Conservation (phyloP, 2,329 filamentous ascomycete genomes). For the Monosporascus sp. region DNA sequence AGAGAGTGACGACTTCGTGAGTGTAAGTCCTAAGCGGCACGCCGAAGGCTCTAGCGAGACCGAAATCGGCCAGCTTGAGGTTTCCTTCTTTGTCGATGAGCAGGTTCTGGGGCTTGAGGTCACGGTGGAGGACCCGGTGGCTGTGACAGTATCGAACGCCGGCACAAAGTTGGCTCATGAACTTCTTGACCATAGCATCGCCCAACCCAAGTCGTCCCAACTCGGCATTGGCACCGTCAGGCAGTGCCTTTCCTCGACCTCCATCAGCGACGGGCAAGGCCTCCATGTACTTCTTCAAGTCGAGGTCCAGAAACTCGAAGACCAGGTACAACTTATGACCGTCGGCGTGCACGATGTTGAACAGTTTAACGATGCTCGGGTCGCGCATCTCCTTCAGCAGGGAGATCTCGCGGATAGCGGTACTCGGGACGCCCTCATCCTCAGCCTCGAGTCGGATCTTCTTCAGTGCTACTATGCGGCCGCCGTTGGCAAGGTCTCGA, state of each 20-base stretch:
- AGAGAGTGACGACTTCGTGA: conserved; percentile 90
- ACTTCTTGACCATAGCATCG: conserved; percentile 81
- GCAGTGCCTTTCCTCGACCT: conserved; percentile 77
- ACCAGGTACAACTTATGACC: conserved; percentile 93
- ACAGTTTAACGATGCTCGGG: conserved; percentile 78
- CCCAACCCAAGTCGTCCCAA: conserved; percentile 67
- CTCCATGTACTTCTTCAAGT: conserved; percentile 97
- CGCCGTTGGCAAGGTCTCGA: conserved; percentile 72
- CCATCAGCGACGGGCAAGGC: conserved; percentile 78
- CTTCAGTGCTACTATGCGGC: conserved; percentile 87
- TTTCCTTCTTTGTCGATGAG: conserved; percentile 83
- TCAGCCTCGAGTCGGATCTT: conserved; percentile 94
- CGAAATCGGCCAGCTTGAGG: conserved; percentile 86
- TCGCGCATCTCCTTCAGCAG: conserved; percentile 93
- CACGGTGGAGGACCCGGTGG: conserved; percentile 80
- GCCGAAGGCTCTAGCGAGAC: conserved; percentile 82
- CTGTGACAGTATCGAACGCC: conserved; percentile 86
- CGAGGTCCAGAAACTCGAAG: conserved; percentile 84
- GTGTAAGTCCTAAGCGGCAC: conserved; percentile 89
- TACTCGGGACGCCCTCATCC: conserved; percentile 89
- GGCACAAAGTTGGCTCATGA: conserved; percentile 83
- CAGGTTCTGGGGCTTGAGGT: conserved; percentile 87
- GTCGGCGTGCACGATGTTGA: conserved; percentile 92
- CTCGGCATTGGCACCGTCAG: conserved; percentile 64
- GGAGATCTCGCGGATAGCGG: conserved; percentile 90